Base-by-base conservation (phyloP, 257 asterid species). In the Anisodus tanguticus region DNA sequence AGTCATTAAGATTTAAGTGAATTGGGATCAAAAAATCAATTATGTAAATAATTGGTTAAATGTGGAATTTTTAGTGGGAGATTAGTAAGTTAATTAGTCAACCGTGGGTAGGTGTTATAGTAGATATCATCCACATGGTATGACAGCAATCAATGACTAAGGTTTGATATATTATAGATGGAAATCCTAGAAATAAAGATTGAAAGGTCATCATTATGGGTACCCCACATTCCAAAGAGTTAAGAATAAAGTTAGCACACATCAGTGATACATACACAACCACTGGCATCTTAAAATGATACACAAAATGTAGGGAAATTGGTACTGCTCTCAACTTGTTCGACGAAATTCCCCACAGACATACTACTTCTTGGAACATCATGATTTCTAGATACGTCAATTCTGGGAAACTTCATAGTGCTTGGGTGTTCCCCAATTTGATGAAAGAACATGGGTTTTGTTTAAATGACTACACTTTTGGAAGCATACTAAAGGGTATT, bases 331-430 rank as follows among this genome's bases (percentile, higher is more conserved):
- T 84, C 82, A 91, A 90, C 57, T 78, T 95, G 95, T 95, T 95
- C 93, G 92, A 88, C 85, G 95, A 94, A 69, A 94, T 93, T 96
- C 93, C 95, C 82, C 85, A 88, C 63, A 90, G 89, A 83, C 97
- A 95, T 82, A 89, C 92, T 22, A 93, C 90, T 43, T 91, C 98
- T 80, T 94, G 98, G 98, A 95, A 95, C 92, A 94, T 93, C 53
- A 37, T 94, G 84, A 87, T 94, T 85, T 76, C 97, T 35, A 97
- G 92, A 17, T 86, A 90, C 71, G 92, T 92, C 62, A 95, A 91
- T 83, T 86, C 89, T 2, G 87, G 93, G 47, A 83, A 76, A 58
- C 88, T 93, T 77, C 17, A 37, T 63, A 78, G 77, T 71, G 91
- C 97, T 31, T 93, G 97, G 97, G 94, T 78, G 63, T 87, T 88